A percentile compares a stretch with the other conserved stretches of the same genome.
Evolutionary conservation across 2,329 filamentous ascomycete genomes (phyloP).

Genomic region (Rhytidhysteron rufulum): DNA sequence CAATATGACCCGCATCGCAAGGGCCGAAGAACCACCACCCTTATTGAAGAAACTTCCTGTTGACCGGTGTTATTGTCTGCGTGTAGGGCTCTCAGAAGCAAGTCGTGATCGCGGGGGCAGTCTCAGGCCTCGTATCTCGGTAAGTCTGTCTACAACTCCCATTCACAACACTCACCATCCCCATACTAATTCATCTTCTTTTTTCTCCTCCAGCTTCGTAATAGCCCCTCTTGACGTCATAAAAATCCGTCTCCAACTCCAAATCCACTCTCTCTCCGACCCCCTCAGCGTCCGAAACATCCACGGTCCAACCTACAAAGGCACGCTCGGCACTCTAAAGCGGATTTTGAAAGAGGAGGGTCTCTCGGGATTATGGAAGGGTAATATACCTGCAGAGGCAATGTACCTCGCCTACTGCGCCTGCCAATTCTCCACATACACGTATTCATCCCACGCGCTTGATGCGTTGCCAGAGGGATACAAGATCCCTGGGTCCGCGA

Average conservation of each 20-base stretch:
- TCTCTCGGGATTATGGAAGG: conserved; percentile 87
- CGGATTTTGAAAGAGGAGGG: conserved; percentile 80
- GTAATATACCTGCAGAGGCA: conserved; percentile 91
- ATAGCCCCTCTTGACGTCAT: conserved; percentile 94
- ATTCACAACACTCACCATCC: neutral
- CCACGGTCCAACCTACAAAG: conserved; percentile 59
- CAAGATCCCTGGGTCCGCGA: conserved; percentile 60
- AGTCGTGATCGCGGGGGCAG: conserved; percentile 62
- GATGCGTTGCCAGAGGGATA: conserved; percentile 47
- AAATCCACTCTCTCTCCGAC: conserved; percentile 78
- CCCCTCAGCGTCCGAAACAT: conserved; percentile 55
- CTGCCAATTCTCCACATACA: conserved; percentile 86
- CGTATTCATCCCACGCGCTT: conserved; percentile 66
- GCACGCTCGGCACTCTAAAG: conserved; percentile 70
- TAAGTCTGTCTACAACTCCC: conserved; percentile 46
- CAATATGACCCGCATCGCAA: conserved; percentile 4
- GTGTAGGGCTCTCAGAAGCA: conserved; percentile 61
- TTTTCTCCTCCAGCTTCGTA: conserved; percentile 62
- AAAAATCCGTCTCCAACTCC: conserved; percentile 95
- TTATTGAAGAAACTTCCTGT: conserved; percentile 3
- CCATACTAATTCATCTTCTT: neutral
- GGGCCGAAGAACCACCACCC: neutral
- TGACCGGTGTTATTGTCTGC: conserved; percentile 12
- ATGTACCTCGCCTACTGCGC: conserved; percentile 91
- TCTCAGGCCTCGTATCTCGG: conserved; percentile 85